Evolutionary conservation across 306 rosid species (phyloP), one percentile per base, ranked within the genome.

Genomic region (Lathyrus oleraceus): DNA sequence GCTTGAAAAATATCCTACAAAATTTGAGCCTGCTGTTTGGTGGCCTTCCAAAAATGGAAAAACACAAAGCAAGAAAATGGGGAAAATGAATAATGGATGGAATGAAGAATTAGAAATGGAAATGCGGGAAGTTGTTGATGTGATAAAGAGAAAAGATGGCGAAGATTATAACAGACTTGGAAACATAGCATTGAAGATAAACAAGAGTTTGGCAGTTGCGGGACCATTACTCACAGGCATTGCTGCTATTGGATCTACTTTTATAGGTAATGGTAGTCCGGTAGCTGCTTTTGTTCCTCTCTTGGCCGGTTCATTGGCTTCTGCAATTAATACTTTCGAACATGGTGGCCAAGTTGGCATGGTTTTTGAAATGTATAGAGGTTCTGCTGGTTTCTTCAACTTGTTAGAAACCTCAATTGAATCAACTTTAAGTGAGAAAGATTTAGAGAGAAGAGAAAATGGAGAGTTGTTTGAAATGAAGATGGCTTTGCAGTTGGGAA

Each of bases 141-240:
- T 87, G 4, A 56, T 86, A 4, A 86, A 82, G 72, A 74, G 19
- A 35, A 89, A 89, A 36, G 98, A 92, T 40, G 43, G 17, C 0
- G 88, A 83, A 59, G 96, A 92, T 45, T 92, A 89, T 17, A 85
- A 78, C 1, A 84, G 92, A 28, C 79, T 89, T 5, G 97, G 97
- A 8, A 87, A 76, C 76, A 20, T 89, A n/a, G 81, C 21, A 0
- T 61, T 92, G 83, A 92, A 87, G 74, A 20, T 84, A 1, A 87
- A 86, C 83, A 92, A 89, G 77, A 36, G 9, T 16, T 67, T 92
- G 53, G 87, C 97, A 0, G 43, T 87, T 7, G 77, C 88, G 1
- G 95, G 96, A 0, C 97, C 97, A n/a, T 70, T 89, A 6, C 86
- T 89, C n/a, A 83, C 89, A 0, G 89, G 88, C 15, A 70, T 90